These are phyloP conservation scores for Aspergillus sp. DNA, from an alignment of 2,329 filamentous ascomycete genomes.

Conservation along the genomic window DNA sequence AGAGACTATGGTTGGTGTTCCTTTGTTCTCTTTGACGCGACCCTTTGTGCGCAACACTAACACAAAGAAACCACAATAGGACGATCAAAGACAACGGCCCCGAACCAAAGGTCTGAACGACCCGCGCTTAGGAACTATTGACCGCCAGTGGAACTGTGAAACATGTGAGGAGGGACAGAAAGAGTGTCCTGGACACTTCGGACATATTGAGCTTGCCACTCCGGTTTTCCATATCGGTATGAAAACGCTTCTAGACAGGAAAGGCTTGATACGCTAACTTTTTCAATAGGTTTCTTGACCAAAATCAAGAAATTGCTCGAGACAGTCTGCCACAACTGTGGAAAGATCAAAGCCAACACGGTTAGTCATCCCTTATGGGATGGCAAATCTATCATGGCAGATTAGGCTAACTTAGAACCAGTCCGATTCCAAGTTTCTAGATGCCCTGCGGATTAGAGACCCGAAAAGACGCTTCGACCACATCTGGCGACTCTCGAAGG, in stretches of 20 bases:
- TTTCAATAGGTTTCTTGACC: slow-evolving; percentile 80
- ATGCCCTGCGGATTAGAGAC: slow-evolving; percentile 83
- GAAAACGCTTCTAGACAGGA: slow-evolving; percentile 17
- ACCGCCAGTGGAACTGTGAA: slow-evolving; percentile 92
- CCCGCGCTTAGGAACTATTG: slow-evolving; percentile 92
- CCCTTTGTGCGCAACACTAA: slow-evolving; percentile 23
- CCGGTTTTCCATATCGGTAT: slow-evolving; percentile 86
- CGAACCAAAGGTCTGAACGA: slow-evolving; percentile 93
- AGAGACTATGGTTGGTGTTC: slow-evolving; percentile 79
- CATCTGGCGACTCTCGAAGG: slow-evolving; percentile 91
- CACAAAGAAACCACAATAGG: slow-evolving; percentile 48
- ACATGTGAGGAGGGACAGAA: slow-evolving; percentile 96
- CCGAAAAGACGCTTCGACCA: slow-evolving; percentile 92
- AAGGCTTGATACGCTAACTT: slow-evolving; percentile 33
- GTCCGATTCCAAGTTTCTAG: slow-evolving; percentile 81
- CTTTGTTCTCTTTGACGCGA: slow-evolving; percentile 17
- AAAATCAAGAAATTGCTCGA: slow-evolving; percentile 99
- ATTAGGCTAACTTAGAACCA: slow-evolving; percentile 59
- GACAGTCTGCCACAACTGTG: slow-evolving; percentile 98
- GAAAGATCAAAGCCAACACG: slow-evolving; percentile 95
- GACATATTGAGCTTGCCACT: slow-evolving; percentile 95
- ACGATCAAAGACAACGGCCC: slow-evolving; percentile 88
- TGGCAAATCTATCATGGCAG: slow-evolving; percentile 58
- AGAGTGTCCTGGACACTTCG: slow-evolving; percentile 97
- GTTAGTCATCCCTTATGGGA: slow-evolving; percentile 76